Evolutionary conservation across 345 rosid species (phyloP), one percentile per base, ranked within the genome.

Genomic region (Kernera saxatilis): DNA sequence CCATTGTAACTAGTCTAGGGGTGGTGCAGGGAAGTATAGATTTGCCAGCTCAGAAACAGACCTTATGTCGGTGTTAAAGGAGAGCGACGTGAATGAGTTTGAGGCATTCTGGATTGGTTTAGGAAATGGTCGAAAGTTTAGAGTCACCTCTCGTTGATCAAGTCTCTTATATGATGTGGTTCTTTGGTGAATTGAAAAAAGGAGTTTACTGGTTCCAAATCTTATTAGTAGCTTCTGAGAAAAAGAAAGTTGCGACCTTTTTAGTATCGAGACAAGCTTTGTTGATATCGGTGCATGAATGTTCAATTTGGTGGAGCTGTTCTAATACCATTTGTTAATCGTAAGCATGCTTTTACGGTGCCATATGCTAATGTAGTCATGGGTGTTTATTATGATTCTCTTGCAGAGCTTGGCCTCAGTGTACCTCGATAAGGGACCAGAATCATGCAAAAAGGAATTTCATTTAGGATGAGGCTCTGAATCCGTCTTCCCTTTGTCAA

Each of bases 331-430:
- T 65, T 35, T 21, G 18, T 19, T 64, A 30, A 32, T 2, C 21
- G 3, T 21, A 64, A 22, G 9, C 8, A 25, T n/a, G 46, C 11
- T 35, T 30, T 35, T 32, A 17, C 21, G 22, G 25, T 49, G 10
- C 2, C 37, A n/a, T 40, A 32, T 72, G 56, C 44, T 69, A 69
- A 52, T 67, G 39, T 41, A 14, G 26, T 14, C 13, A 3, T 5
- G 23, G 51, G 46, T 35, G 32, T 77, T n/a, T n/a, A n/a, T n/a
- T n/a, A n/a, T n/a, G n/a, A n/a, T n/a, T n/a, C 35, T 50, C 13
- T 39, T 78, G 52, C 93, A 88, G 87, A 77, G 77, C 71, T 87
- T 36, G 90, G 93, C 67, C 87, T 86, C 76, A 74, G 82, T 23
- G 85, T 81, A 72, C 88, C 87, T 56, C 86, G 88, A 90, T 82